A percentile compares a stretch with the other conserved stretches of the same genome.
Conservation (phyloP, 2,329 filamentous ascomycete species). For the Aspergillus piperis region DNA sequence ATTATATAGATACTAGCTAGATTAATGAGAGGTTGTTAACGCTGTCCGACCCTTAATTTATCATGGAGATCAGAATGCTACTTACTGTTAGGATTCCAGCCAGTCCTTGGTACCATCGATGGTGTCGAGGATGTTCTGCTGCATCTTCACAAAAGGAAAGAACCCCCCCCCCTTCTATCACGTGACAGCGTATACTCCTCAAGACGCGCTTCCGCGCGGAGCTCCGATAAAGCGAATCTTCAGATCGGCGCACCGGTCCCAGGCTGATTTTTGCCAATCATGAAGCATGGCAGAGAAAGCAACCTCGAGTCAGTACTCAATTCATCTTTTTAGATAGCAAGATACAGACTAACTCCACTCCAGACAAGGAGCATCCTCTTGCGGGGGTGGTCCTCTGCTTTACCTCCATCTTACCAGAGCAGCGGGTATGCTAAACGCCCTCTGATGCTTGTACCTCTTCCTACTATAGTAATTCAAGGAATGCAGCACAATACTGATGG, state of each 20-base stretch:
- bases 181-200: constrained; percentile 8
- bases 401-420: constrained; percentile 78
- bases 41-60: too few relatives aligned
- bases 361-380: constrained; percentile 65
- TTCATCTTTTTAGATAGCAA: not conserved
- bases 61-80: too few relatives aligned
- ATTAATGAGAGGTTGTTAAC: too few relatives aligned
- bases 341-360: constrained; percentile 20
- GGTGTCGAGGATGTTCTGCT: too few relatives aligned
- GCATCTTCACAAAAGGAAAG: too few relatives aligned
- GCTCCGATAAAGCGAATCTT: constrained; percentile 9
- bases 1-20: too few relatives aligned
- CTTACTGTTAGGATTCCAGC: too few relatives aligned
- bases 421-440: constrained; percentile 60
- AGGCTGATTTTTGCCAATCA: constrained; percentile 25
- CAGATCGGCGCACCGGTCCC: constrained; percentile 8
- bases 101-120: too few relatives aligned
- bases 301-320: constrained; percentile 34
- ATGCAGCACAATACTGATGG: not conserved
- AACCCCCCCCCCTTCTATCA: not conserved
- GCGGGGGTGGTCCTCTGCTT: constrained; percentile 79
- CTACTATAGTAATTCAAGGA: too few relatives aligned
- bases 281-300: constrained; percentile 45
- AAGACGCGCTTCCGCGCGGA: constrained; percentile 7
- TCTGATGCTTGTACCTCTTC: constrained; percentile 17